Conservation (phyloP, 176 grass and related monocot genomes). For the Avena atlantica region DNA sequence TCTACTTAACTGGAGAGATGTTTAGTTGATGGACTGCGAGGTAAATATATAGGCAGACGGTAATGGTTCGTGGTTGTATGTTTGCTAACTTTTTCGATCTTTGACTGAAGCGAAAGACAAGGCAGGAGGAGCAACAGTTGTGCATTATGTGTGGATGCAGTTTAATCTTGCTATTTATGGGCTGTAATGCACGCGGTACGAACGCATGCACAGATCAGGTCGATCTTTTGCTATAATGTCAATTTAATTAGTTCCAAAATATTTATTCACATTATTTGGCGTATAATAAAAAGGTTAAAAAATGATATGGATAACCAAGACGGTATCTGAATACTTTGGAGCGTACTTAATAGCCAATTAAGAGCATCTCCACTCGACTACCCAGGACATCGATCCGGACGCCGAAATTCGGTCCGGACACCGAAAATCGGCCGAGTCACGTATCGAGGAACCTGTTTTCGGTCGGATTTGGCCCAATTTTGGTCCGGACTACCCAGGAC, state of each 20-base stretch:
- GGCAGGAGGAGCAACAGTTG: background rate
- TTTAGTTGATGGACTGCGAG: background rate
- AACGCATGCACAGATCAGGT: conserved; percentile 27
- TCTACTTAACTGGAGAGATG: background rate
- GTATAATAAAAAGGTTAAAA: background rate
- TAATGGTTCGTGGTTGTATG: background rate
- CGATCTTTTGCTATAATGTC: background rate
- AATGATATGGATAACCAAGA: background rate
- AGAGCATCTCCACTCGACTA: too few relatives aligned
- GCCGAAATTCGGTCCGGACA: too few relatives aligned
- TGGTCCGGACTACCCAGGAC: too few relatives aligned
- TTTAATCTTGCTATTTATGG: conserved; percentile 22
- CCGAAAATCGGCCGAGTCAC: too few relatives aligned
- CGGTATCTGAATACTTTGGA: background rate
- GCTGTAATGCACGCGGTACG: background rate
- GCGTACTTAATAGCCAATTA: background rate
- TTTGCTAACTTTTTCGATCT: conserved; percentile 9
- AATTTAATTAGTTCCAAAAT: background rate
- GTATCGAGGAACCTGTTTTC: too few relatives aligned
- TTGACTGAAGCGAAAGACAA: conserved; percentile 9
- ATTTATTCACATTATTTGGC: background rate
- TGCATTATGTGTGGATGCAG: background rate
- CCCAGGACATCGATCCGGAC: too few relatives aligned
- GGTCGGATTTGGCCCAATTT: too few relatives aligned
- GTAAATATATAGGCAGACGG: conserved; percentile 23